Conservation (phyloP, 345 rosid species). For the Populus alba region DNA sequence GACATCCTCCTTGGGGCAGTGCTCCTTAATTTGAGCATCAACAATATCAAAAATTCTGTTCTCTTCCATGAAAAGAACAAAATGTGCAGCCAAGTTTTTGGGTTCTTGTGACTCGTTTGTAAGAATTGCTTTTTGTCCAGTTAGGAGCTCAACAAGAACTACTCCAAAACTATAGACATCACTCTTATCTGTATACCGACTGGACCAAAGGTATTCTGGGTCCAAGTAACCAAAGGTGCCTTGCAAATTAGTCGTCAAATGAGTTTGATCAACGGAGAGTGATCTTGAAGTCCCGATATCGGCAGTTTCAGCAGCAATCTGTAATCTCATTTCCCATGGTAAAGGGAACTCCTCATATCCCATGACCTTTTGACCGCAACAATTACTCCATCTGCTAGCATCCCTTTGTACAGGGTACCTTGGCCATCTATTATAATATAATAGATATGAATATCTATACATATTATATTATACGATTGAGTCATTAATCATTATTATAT, state of each 20-base stretch:
- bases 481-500: neutral
- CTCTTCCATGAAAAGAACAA: neutral
- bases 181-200: constrained; percentile 20
- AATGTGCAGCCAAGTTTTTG: constrained; percentile 16
- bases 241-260: constrained; percentile 21
- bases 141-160: constrained; percentile 15
- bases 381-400: constrained; percentile 8
- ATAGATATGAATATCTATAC: too few relatives aligned
- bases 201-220: constrained; percentile 8
- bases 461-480: too few relatives aligned
- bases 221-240: constrained; percentile 34
- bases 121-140: constrained; percentile 19
- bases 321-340: too few relatives aligned
- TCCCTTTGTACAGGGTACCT: constrained; percentile 12
- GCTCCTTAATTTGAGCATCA: neutral
- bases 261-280: constrained; percentile 16
- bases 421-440: neutral
- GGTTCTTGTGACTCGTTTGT: neutral
- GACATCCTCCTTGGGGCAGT: too few relatives aligned
- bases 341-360: too few relatives aligned
- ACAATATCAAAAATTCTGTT: neutral
- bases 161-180: constrained; percentile 28
- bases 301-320: too few relatives aligned
- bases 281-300: constrained; percentile 26
- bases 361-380: constrained; percentile 16